Evolutionary conservation across 139 green algal genomes (phyloP).

Genomic region (Mychonastes homosphaera): DNA sequence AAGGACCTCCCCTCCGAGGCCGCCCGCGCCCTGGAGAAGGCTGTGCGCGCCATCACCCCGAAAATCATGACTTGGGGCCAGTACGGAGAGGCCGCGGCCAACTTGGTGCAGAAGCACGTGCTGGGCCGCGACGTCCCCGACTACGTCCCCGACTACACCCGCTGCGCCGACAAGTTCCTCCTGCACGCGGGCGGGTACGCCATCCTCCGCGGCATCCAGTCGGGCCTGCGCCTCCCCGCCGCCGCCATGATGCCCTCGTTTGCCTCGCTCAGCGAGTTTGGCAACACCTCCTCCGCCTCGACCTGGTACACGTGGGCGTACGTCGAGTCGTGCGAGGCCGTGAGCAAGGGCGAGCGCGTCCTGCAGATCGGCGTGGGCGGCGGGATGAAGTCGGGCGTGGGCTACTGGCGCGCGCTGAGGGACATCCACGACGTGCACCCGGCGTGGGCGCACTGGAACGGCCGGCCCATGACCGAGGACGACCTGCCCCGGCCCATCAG

Average conservation of each 20-base stretch:
- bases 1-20: conserved; percentile 29
- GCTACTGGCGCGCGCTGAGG: conserved; percentile 23
- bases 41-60: conserved; percentile 17
- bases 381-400: conserved; percentile 28
- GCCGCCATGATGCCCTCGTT: conserved; percentile 40
- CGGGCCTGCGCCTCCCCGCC: conserved; percentile 27
- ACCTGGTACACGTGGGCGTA: conserved; percentile 33
- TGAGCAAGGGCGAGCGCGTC: conserved; percentile 16
- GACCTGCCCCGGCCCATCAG: conserved; percentile 22
- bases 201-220: conserved; percentile 21
- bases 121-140: not conserved
- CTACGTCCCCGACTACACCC: conserved; percentile 37
- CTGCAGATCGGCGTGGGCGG: conserved; percentile 26
- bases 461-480: conserved; percentile 2
- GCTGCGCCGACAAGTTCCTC: conserved; percentile 34
- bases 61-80: conserved; percentile 27
- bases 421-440: conserved; percentile 36
- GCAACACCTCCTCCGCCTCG: conserved; percentile 21
- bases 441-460: conserved; percentile 27
- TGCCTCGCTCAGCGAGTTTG: conserved; percentile 29
- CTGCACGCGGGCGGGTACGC: conserved; percentile 32
- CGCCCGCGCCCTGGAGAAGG: conserved; percentile 19
- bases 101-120: conserved; percentile 10
- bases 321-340: conserved; percentile 23
- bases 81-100: conserved; percentile 16